A percentile compares a stretch with the other conserved stretches of the same genome.
Evolutionary conservation across 768 basidiomycete genomes (phyloP).

Genomic region (Lactarius evosmus): DNA sequence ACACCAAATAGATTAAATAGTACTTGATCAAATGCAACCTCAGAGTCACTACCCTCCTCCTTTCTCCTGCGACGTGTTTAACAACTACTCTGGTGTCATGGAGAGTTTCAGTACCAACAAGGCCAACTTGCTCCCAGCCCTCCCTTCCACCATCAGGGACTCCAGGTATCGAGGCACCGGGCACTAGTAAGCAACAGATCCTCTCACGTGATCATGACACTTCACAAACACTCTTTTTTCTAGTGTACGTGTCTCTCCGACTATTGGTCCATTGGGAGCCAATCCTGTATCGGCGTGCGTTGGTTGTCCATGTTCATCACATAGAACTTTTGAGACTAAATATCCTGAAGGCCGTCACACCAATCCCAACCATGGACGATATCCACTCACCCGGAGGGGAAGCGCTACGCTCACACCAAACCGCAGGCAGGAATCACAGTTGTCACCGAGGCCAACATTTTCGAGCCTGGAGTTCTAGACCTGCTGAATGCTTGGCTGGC

Average conservation of each 20-base stretch:
- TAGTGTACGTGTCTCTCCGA: neutral
- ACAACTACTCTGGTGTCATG: neutral
- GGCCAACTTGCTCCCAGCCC: neutral
- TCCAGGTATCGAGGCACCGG: neutral
- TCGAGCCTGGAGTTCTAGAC: neutral
- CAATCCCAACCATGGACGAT: neutral
- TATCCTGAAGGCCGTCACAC: neutral
- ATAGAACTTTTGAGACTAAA: neutral
- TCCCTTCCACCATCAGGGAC: neutral
- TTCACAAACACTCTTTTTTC: neutral
- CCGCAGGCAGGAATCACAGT: neutral
- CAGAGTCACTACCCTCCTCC: neutral
- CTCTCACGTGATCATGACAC: neutral
- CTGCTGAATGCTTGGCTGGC: neutral
- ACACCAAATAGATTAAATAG: no score
- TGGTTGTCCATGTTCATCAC: neutral
- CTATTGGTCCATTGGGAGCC: neutral
- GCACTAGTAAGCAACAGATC: neutral
- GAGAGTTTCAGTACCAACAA: neutral
- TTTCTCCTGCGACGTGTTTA: neutral
- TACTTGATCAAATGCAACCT: no score
- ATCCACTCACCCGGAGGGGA: conserved; percentile 16
- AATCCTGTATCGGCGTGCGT: conserved; percentile 7
- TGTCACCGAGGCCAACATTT: conserved; percentile 12
- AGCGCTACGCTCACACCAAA: neutral